Base-by-base conservation (phyloP, 163 green algal species). In the Chlorella variabilis region DNA sequence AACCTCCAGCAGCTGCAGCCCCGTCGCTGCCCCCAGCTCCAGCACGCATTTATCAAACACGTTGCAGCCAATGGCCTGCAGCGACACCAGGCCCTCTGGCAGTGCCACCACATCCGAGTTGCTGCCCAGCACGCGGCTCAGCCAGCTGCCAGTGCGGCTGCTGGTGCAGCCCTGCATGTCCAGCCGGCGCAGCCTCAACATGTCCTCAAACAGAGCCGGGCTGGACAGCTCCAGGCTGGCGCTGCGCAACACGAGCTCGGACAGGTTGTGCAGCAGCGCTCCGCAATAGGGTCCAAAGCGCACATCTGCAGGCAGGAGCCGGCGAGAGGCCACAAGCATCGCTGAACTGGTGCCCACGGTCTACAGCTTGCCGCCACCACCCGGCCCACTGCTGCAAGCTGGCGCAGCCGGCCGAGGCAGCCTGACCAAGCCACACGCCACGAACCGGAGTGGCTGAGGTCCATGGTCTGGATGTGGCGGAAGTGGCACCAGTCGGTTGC, bases 251-350 rank as follows among this genome's bases (percentile, higher is more conserved):
- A 33, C 27, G 17, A 80, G 73, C 54, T 58, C 54, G 1, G 36
- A 31, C 73, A 80, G 17, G n/a, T 21, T 29, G 18, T 34, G 23
- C 27, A 80, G 73, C 73, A 80, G 73, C 23, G 36, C 36, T 36
- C 73, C 73, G 56, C 73, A 80, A 56, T 80, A 70, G n/a, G 73
- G 73, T 23, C 73, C 73, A 39, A 80, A 59, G 25, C 73, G 73
- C 56, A 80, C 73, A 27, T 80, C 73, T 80, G 73, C 71, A 17
- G 1, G 25, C 15, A 2, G 38, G 42, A n/a, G 42, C 8, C 4
- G 65, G 65, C 20, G n/a, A 65, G 61, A 38, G 27, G 17, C 15
- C 9, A 25, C 25, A 27, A 54, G 45, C 11, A 15, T 54, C n/a
- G n/a, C 11, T 54, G 45, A 11, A 54, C 11, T 54, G 45, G 45